Base-by-base conservation (phyloP, 352 stramenopile genomes). In the Phytophthora pisi region DNA sequence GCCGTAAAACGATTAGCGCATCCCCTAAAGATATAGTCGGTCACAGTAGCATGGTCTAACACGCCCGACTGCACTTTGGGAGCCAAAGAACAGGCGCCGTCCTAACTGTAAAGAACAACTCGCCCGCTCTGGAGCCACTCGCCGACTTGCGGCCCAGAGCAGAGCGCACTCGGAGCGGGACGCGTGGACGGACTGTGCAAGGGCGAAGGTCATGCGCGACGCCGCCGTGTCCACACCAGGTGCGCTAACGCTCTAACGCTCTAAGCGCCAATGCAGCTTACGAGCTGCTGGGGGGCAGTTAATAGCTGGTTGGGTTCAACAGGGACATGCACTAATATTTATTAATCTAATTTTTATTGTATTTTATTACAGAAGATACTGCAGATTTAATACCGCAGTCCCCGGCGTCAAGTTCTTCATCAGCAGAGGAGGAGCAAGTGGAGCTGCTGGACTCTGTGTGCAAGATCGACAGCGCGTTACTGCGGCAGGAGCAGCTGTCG, bases 401-500 rank as follows among this genome's bases (percentile, higher is more conserved):
- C 9, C 26, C 30, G n/a, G 38, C 30, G 9, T 61, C 45, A n/a
- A 63, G 62, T 40, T 70, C 13, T 16, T 40, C 40, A 4, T 23
- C 47, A 24, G 53, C 68, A 31, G 65, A 77, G 40, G 57, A 74
- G 31, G 65, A 75, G 23, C 52, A 77, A 36, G 70, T 68, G 34
- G 46, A 64, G 36, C 51, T 77, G 30, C 52, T 78, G 46, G 66
- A 78, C 18, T 75, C 70, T 0, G 42, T 51, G 16, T 58, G 51
- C 38, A 72, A 75, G 47, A 69, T 78, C 34, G 61, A 78, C 57
- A 53, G 49, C 18, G 70, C 61, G 1, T 26, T 74, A 43, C 26
- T 57, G 43, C 43, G 13, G 34, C 20, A 40, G 4, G 64, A 65
- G 49, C 51, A 47, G 20, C 46, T 58, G 18, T 70, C 64, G 46